phyloP scores from a whole-genome alignment of 768 basidiomycete species.

The Myochromella boudieri region DNA sequence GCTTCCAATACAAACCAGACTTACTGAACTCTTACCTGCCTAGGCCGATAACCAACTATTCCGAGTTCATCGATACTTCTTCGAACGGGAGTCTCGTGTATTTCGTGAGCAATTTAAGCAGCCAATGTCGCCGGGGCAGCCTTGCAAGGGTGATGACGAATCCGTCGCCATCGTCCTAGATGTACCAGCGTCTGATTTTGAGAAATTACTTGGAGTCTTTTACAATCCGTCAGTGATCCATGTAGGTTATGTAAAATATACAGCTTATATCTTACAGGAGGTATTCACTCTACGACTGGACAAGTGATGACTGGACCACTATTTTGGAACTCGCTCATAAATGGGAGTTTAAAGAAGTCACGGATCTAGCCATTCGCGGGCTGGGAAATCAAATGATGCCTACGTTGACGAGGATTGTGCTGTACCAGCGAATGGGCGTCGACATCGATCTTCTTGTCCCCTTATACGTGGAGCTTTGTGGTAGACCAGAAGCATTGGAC shows the following conservation, averaged over 20 bases:
- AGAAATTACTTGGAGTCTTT: slow-evolving; percentile 51
- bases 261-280: slow-evolving; percentile 30
- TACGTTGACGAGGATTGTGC: slow-evolving; percentile 29
- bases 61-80: slow-evolving; percentile 60
- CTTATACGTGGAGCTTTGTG: slow-evolving; percentile 51
- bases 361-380: slow-evolving; percentile 49
- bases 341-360: slow-evolving; percentile 44
- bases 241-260: background rate
- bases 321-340: slow-evolving; percentile 53
- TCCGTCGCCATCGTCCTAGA: slow-evolving; percentile 40
- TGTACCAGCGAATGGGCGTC: slow-evolving; percentile 55
- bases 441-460: slow-evolving; percentile 48
- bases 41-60: slow-evolving; percentile 61
- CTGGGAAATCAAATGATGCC: slow-evolving; percentile 12
- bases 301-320: slow-evolving; percentile 48
- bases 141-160: slow-evolving; percentile 37
- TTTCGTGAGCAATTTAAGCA: slow-evolving; percentile 38
- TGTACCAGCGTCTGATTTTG: slow-evolving; percentile 39
- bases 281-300: slow-evolving; percentile 55
- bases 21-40: background rate
- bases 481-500: slow-evolving; percentile 48
- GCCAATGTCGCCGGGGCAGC: slow-evolving; percentile 30
- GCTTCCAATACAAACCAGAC: background rate
- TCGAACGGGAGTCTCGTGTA: slow-evolving; percentile 55
- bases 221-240: slow-evolving; percentile 47